Evolutionary conservation across 495 filamentous ascomycete genomes (phyloP).

Genomic region (Cercophora scortea): DNA sequence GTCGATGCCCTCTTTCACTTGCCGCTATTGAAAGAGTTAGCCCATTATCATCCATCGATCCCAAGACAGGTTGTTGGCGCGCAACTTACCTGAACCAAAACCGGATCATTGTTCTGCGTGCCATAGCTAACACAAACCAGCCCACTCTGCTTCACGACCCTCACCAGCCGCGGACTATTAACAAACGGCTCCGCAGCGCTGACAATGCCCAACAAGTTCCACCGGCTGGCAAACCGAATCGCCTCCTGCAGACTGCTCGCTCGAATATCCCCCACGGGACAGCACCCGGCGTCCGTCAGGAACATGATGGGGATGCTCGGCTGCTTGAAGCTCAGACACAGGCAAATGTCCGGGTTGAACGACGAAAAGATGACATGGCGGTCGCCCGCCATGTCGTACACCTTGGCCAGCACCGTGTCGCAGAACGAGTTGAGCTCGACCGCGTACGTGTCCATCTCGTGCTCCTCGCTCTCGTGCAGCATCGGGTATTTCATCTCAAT

Average conservation of each 20-base stretch:
- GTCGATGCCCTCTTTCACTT: conserved; percentile 93
- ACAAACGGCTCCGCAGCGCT: conserved; percentile 77
- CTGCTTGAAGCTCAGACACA: conserved; percentile 90
- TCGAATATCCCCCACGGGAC: conserved; percentile 76
- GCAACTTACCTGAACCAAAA: conserved; percentile 67
- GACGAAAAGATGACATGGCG: conserved; percentile 90
- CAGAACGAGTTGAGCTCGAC: conserved; percentile 97
- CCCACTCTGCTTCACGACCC: conserved; percentile 91
- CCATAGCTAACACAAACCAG: conserved; percentile 97
- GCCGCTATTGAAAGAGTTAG: conserved; percentile 41
- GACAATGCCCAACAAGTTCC: conserved; percentile 92
- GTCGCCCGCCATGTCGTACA: conserved; percentile 60
- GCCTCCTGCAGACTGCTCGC: conserved; percentile 91
- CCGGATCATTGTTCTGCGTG: conserved; percentile 73
- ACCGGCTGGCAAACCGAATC: conserved; percentile 83
- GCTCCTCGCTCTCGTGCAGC: conserved; percentile 85
- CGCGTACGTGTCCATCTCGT: conserved; percentile 96
- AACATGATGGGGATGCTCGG: conserved; percentile 93
- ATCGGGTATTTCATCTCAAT: conserved; percentile 99
- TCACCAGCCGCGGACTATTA: conserved; percentile 80
- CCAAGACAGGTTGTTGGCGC: too few relatives aligned
- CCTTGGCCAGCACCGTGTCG: conserved; percentile 81
- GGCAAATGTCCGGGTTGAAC: conserved; percentile 95
- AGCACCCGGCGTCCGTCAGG: conserved; percentile 77
- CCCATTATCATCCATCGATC: too few relatives aligned